phyloP scores from a whole-genome alignment of 2,329 filamentous ascomycete species.

The Raffaelea albimanens region DNA sequence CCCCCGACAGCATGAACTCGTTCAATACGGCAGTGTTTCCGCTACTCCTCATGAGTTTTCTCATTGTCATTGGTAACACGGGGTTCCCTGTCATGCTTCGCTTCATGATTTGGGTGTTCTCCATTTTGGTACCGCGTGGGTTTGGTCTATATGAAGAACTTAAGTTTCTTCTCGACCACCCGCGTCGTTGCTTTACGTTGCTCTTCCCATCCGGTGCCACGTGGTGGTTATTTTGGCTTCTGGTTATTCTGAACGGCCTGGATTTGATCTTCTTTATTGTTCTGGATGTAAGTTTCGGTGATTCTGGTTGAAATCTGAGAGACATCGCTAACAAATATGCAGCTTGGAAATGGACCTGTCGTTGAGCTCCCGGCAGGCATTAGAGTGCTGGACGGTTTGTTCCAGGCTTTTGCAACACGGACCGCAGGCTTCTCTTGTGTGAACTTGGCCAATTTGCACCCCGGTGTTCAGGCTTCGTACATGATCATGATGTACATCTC shows the following conservation, averaged over 20 bases:
- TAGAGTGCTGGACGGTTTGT: constrained; percentile 76
- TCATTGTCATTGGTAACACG: constrained; percentile 92
- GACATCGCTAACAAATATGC: constrained; percentile 7
- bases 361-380: constrained; percentile 59
- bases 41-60: constrained; percentile 68
- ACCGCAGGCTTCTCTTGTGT: constrained; percentile 86
- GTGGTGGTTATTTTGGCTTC: constrained; percentile 90
- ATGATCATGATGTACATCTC: constrained; percentile 99
- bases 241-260: constrained; percentile 71
- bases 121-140: constrained; percentile 52
- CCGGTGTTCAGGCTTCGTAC: constrained; percentile 87
- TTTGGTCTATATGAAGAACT: constrained; percentile 82
- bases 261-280: constrained; percentile 89
- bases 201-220: constrained; percentile 84
- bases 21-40: constrained; percentile 71
- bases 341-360: constrained; percentile 66
- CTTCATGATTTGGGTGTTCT: constrained; percentile 78
- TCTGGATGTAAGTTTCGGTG: constrained; percentile 58
- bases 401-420: constrained; percentile 80
- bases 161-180: constrained; percentile 84
- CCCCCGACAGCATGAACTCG: constrained; percentile 85
- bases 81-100: constrained; percentile 92
- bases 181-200: constrained; percentile 89
- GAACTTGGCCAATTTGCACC: constrained; percentile 68
- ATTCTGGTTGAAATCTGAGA: neutral